Evolutionary conservation across 345 rosid genomes (phyloP).

Genomic region (Trapa bicornis): DNA sequence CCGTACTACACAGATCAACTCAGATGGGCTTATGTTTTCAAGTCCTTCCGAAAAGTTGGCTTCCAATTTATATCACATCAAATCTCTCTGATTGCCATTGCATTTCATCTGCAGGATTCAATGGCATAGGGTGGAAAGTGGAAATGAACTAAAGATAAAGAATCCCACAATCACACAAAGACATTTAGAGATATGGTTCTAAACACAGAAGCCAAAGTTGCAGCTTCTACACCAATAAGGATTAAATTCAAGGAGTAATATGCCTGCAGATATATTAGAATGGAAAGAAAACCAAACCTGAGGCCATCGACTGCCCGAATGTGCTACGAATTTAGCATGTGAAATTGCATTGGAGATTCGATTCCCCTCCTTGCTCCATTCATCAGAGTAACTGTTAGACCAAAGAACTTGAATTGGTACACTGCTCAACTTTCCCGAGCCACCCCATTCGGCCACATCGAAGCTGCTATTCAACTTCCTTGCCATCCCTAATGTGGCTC

Average conservation of each 20-base stretch:
- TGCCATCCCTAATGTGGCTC: slow-evolving; percentile 43
- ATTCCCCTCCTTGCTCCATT: slow-evolving; percentile 60
- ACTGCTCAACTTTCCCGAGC: slow-evolving; percentile 37
- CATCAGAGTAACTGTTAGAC: slow-evolving; percentile 53
- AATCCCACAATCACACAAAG: background rate
- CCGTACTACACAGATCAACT: background rate
- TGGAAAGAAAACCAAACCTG: slow-evolving; percentile 35
- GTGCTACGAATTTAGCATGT: slow-evolving; percentile 49
- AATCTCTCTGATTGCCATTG: background rate
- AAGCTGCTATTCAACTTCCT: slow-evolving; percentile 68
- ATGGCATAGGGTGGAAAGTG: background rate
- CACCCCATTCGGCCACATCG: slow-evolving; percentile 66
- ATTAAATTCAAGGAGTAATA: background rate
- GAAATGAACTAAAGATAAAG: background rate
- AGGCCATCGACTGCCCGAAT: slow-evolving; percentile 87
- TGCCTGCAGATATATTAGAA: background rate
- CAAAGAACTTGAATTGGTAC: slow-evolving; percentile 71
- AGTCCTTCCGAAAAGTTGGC: background rate
- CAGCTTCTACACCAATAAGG: background rate
- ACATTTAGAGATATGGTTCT: background rate
- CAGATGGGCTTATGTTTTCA: background rate
- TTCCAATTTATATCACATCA: background rate
- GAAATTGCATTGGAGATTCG: slow-evolving; percentile 55
- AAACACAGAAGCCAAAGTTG: background rate
- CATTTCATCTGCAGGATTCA: background rate